Evolutionary conservation across 345 rosid species (phyloP).

Genomic region (Corchorus olitorius): DNA sequence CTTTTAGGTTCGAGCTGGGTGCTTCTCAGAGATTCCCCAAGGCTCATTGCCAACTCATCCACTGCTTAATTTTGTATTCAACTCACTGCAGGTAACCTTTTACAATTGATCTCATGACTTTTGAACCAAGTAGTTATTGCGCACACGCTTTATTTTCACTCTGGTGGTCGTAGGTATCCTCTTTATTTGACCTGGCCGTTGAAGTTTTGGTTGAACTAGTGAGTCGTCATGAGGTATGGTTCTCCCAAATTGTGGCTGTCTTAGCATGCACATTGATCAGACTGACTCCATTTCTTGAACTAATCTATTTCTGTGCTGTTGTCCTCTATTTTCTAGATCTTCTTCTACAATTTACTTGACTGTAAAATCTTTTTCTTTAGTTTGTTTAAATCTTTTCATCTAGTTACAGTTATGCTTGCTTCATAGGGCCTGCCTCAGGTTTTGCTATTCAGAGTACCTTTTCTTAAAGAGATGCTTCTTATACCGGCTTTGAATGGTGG

Average conservation of each 20-base stretch:
- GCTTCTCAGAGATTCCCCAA: conserved; percentile 87
- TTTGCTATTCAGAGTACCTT: conserved; percentile 71
- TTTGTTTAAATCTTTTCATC: neutral
- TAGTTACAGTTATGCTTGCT: conserved; percentile 23
- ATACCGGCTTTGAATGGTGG: conserved; percentile 72
- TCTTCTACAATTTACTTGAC: conserved; percentile 8
- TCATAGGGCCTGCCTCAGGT: conserved; percentile 88
- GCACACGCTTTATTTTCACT: conserved; percentile 9
- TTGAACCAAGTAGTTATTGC: conserved; percentile 11
- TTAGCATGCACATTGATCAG: conserved; percentile 3
- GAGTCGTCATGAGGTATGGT: conserved; percentile 76
- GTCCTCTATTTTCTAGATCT: neutral
- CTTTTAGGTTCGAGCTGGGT: conserved; percentile 86
- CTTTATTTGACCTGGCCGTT: conserved; percentile 80
- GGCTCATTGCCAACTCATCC: conserved; percentile 77
- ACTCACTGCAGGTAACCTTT: conserved; percentile 68
- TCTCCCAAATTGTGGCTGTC: neutral
- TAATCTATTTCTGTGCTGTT: neutral
- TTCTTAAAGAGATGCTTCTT: conserved; percentile 79
- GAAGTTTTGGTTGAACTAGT: conserved; percentile 95
- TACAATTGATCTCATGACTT: conserved; percentile 13
- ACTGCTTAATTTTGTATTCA: conserved; percentile 76
- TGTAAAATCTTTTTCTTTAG: neutral
- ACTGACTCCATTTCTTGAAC: neutral
- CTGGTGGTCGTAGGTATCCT: conserved; percentile 53